phyloP scores from a whole-genome alignment of 192 early-diverging fungal genomes.

The Phlyctochytrium planicorne region DNA sequence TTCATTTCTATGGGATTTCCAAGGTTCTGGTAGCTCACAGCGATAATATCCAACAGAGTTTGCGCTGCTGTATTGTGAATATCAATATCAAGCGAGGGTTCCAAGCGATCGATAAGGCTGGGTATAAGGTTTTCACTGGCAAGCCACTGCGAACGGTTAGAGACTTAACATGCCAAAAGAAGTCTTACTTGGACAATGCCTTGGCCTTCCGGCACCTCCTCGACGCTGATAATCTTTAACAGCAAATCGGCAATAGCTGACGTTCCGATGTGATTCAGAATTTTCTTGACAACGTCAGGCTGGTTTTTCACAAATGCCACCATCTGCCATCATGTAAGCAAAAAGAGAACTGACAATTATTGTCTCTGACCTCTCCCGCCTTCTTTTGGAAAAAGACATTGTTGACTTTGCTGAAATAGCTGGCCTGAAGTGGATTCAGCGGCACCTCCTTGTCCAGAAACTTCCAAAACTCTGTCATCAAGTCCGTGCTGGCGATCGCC shows the following conservation, averaged over 20 bases:
- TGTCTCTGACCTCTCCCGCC: conserved; percentile 67
- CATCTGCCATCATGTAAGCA: conserved; percentile 74
- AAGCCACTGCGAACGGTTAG: conserved; percentile 92
- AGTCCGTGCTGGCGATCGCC: conserved; percentile 63
- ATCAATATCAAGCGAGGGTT: conserved; percentile 78
- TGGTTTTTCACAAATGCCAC: conserved; percentile 80
- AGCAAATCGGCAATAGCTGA: conserved; percentile 89
- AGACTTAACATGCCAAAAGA: no score
- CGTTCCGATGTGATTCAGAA: conserved; percentile 82
- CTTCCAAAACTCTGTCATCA: conserved; percentile 83
- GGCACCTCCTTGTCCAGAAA: conserved; percentile 75
- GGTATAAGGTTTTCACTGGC: conserved; percentile 76
- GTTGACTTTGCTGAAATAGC: conserved; percentile 91
- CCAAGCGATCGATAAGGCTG: conserved; percentile 76
- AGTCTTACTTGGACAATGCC: conserved; percentile 75
- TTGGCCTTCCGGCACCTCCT: conserved; percentile 81
- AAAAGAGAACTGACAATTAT: no score
- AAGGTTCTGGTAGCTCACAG: conserved; percentile 60
- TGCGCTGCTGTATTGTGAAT: conserved; percentile 76
- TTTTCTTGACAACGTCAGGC: conserved; percentile 69
- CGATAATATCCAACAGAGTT: conserved; percentile 78
- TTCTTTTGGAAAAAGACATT: conserved; percentile 85
- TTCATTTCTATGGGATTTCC: conserved; percentile 7
- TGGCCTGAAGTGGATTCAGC: conserved; percentile 79
- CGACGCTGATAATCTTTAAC: conserved; percentile 89